Evolutionary conservation across 768 basidiomycete genomes (phyloP), one percentile per base, ranked within the genome.

Genomic region (Boletus sp.): DNA sequence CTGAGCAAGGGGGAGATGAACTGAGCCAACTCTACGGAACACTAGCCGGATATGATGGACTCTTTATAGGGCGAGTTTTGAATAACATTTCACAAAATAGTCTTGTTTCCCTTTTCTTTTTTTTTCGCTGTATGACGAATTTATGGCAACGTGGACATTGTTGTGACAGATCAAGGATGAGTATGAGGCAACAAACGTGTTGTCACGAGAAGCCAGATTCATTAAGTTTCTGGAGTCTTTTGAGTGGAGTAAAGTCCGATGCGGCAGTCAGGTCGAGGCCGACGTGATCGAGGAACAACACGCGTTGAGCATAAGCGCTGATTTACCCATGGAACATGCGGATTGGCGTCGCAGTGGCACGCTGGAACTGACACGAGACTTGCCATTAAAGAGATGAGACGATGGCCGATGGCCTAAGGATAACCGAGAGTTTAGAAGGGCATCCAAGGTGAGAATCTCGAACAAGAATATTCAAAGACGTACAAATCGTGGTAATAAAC

Each of bases 71-170:
- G 51, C 38, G 61, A 68, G 59, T 73, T 74, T 67, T 63, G 69
- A 65, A 71, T 67, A 69, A 64, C 69, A 74, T 75, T 75, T 75
- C 73, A 75, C 72, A 76, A 75, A 70, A 74, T 74, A 39, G 51
- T 72, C 77, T 76, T 64, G 70, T 68, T 70, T 56, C 49, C 39
- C 39, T 54, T 72, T 71, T 66, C 70, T 55, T 57, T 62, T 55
- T 57, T 62, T 65, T 72, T 69, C 74, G 69, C 70, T 65, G 77
- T 78, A 81, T 81, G 81, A 75, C 78, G 75, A 74, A 75, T 69
- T 50, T 74, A 73, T 72, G 78, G 85, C 88, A 89, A 89, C 86
- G 88, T 88, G 88, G 79, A 75, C 74, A 72, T 75, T 77, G 79
- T 78, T 67, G 63, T 66, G 81, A 84, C 79, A 79, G 81, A 87